phyloP scores from a whole-genome alignment of 768 basidiomycete species.

The Leccinum rimulosum region DNA sequence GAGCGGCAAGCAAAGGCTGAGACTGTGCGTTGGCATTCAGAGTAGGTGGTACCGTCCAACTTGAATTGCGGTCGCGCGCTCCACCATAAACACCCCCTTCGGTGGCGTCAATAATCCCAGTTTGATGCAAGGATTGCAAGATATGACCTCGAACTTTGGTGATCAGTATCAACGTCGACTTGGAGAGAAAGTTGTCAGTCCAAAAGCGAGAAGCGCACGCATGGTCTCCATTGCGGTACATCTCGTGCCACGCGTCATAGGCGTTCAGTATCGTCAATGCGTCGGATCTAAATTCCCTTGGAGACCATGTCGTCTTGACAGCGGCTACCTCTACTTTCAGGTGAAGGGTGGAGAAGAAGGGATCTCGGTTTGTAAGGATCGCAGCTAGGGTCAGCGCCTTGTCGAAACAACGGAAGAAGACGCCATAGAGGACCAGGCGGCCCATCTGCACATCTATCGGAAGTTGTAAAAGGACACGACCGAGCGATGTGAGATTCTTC shows the following conservation, averaged over 20 bases:
- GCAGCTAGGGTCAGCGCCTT: constrained; percentile 88
- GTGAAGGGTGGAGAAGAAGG: constrained; percentile 82
- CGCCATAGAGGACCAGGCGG: constrained; percentile 83
- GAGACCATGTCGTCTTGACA: constrained; percentile 76
- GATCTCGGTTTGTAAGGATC: constrained; percentile 84
- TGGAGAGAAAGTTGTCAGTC: constrained; percentile 82
- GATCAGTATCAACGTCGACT: constrained; percentile 78
- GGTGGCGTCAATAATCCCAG: constrained; percentile 80
- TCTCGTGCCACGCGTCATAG: constrained; percentile 76
- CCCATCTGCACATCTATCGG: constrained; percentile 92
- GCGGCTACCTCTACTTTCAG: constrained; percentile 67
- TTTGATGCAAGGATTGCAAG: constrained; percentile 69
- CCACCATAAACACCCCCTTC: constrained; percentile 51
- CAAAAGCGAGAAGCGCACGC: constrained; percentile 71
- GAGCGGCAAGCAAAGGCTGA: constrained; percentile 71
- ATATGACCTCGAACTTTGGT: constrained; percentile 79
- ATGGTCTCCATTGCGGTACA: constrained; percentile 68
- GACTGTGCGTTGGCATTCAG: constrained; percentile 74
- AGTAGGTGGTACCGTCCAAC: constrained; percentile 52
- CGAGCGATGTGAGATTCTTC: constrained; percentile 81
- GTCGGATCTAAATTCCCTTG: constrained; percentile 78
- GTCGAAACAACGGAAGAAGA: constrained; percentile 91
- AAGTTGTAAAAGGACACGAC: constrained; percentile 82
- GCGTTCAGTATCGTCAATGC: constrained; percentile 75
- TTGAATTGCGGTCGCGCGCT: constrained; percentile 30